Conservation (phyloP, 768 basidiomycete genomes). For the Jaapia argillacea region DNA sequence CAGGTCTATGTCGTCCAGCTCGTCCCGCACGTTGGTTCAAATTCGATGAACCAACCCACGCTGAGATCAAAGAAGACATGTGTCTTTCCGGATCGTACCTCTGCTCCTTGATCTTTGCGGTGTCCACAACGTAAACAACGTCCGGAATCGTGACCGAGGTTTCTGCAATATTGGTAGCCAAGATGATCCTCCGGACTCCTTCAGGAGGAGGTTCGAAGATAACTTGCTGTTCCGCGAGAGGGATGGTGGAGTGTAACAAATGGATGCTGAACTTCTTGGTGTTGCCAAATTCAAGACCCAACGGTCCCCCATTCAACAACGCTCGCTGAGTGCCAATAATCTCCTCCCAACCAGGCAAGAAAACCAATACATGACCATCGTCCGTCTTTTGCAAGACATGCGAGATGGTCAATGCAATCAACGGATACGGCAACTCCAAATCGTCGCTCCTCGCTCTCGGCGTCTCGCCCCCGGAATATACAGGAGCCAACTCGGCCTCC, state of each 20-base stretch:
- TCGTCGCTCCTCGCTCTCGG: constrained; percentile 32
- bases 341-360: constrained; percentile 91
- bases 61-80: constrained; percentile 81
- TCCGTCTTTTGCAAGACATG: constrained; percentile 65
- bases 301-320: constrained; percentile 37
- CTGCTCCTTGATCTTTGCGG: constrained; percentile 81
- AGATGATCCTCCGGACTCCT: constrained; percentile 79
- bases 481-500: constrained; percentile 41
- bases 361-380: constrained; percentile 84
- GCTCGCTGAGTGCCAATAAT: constrained; percentile 63
- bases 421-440: constrained; percentile 68
- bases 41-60: constrained; percentile 88
- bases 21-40: constrained; percentile 87
- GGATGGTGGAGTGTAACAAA: constrained; percentile 82
- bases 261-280: constrained; percentile 56
- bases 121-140: constrained; percentile 90
- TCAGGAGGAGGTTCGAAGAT: constrained; percentile 76
- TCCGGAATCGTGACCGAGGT: constrained; percentile 94
- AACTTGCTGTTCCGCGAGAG: constrained; percentile 78
- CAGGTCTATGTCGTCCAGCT: constrained; percentile 83
- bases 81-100: constrained; percentile 83
- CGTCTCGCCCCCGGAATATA: neutral
- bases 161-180: constrained; percentile 93
- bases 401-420: constrained; percentile 74
- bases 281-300: constrained; percentile 56